These are phyloP conservation scores for Agaricus bisporus DNA, from an alignment of 768 basidiomycete species.

Conservation along the genomic window DNA sequence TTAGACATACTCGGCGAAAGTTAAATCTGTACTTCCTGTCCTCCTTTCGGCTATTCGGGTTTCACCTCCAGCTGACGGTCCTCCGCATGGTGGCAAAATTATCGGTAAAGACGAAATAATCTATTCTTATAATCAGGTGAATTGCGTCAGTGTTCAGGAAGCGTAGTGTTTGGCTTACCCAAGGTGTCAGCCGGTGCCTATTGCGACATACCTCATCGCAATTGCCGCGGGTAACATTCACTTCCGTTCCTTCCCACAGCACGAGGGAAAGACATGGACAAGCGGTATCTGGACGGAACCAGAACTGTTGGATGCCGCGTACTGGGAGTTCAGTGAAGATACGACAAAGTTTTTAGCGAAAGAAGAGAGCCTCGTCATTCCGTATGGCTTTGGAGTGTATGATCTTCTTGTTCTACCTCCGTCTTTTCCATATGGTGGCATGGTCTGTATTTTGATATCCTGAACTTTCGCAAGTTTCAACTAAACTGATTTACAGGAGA, in stretches of 20 bases:
- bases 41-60: constrained; percentile 79
- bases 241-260: constrained; percentile 58
- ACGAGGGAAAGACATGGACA: constrained; percentile 66
- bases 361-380: constrained; percentile 68
- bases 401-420: constrained; percentile 87
- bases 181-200: constrained; percentile 59
- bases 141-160: constrained; percentile 12
- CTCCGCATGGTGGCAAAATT: constrained; percentile 64
- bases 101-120: constrained; percentile 69
- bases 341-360: constrained; percentile 70
- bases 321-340: constrained; percentile 87
- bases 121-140: constrained; percentile 75
- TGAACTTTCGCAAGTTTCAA: not conserved
- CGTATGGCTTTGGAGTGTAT: constrained; percentile 84
- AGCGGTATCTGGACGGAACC: constrained; percentile 93
- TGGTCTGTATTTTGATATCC: constrained; percentile 42
- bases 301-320: constrained; percentile 65
- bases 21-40: constrained; percentile 75
- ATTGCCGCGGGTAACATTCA: constrained; percentile 81
- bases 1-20: constrained; percentile 80
- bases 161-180: not conserved
- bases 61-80: constrained; percentile 68
- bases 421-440: constrained; percentile 90
- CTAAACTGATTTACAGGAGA: constrained; percentile 53
- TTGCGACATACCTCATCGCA: constrained; percentile 90